Evolutionary conservation across 257 asterid species (phyloP).

Genomic region (Forsythia viridissima): DNA sequence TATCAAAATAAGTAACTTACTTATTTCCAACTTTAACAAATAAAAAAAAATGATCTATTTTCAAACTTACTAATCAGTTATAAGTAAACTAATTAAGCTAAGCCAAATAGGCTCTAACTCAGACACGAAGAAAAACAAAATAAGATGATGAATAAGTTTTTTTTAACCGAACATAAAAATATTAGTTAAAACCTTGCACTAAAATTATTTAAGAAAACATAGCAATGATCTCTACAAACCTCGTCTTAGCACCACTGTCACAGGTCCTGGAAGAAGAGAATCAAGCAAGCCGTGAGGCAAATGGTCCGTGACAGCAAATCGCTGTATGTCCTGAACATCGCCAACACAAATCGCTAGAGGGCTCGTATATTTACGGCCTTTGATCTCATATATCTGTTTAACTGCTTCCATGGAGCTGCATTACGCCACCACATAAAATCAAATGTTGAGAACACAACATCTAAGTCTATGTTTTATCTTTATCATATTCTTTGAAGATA

Average conservation of each 20-base stretch:
- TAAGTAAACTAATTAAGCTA: not conserved
- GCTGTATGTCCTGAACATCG: slow-evolving; percentile 69
- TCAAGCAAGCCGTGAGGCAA: slow-evolving; percentile 75
- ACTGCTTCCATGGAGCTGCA: slow-evolving; percentile 87
- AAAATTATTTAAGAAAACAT: slow-evolving; percentile 7
- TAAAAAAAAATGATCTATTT: too few relatives aligned
- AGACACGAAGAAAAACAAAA: not conserved
- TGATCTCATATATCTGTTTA: slow-evolving; percentile 74
- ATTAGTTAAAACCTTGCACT: not conserved
- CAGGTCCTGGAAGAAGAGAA: slow-evolving; percentile 90
- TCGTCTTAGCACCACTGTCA: slow-evolving; percentile 72
- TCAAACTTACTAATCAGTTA: too few relatives aligned
- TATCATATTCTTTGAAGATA: not conserved
- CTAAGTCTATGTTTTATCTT: not conserved
- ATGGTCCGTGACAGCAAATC: slow-evolving; percentile 63
- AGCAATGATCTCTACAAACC: slow-evolving; percentile 43
- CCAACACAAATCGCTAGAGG: slow-evolving; percentile 90
- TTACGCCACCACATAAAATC: slow-evolving; percentile 16
- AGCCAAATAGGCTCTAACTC: not conserved
- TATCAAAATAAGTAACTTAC: not conserved
- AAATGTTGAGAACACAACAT: slow-evolving; percentile 21
- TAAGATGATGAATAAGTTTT: not conserved
- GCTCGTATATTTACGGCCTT: slow-evolving; percentile 81
- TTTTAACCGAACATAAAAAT: not conserved
- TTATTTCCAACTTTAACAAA: not conserved